Percentiles rank a stretch among this genome's conserved stretches.
These are phyloP conservation scores for Cryptosporidium muris DNA, from an alignment of 169 alveolate species.

Conservation along the genomic window DNA sequence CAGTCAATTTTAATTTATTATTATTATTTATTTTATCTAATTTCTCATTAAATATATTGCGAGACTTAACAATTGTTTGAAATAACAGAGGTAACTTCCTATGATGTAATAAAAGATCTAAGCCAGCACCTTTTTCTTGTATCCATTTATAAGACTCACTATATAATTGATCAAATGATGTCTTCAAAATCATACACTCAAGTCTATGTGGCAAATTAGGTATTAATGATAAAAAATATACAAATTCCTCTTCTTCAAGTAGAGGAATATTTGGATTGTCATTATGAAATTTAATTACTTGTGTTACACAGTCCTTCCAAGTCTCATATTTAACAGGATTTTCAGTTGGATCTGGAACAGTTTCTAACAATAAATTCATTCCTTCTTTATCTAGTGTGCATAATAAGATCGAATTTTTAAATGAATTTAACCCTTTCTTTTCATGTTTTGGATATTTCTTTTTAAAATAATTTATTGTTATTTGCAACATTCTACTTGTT, in stretches of 20 bases:
- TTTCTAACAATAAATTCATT: conserved; percentile 42
- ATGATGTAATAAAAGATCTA: conserved; percentile 28
- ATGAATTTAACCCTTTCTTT: conserved; percentile 17
- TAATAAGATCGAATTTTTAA: conserved; percentile 40
- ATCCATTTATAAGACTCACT: conserved; percentile 62
- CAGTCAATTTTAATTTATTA: background rate
- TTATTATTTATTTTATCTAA: background rate
- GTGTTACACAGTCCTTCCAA: conserved; percentile 57
- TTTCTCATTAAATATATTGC: conserved; percentile 46
- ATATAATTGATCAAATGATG: conserved; percentile 59
- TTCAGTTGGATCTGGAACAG: conserved; percentile 67
- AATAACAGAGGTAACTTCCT: conserved; percentile 30
- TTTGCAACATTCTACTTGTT: conserved; percentile 63
- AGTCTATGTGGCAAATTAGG: conserved; percentile 56
- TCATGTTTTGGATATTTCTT: conserved; percentile 36
- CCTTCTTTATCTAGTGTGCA: conserved; percentile 67
- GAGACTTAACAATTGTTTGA: conserved; percentile 19
- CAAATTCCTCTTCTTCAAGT: conserved; percentile 68
- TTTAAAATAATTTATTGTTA: conserved; percentile 61
- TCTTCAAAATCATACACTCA: conserved; percentile 63
- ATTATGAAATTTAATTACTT: conserved; percentile 19
- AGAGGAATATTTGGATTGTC: conserved; percentile 12
- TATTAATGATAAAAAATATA: conserved; percentile 50
- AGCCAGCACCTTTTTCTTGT: conserved; percentile 26
- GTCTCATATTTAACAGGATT: conserved; percentile 46